Conservation (phyloP, 2,329 filamentous ascomycete genomes). For the Ophiostoma pallidulum region DNA sequence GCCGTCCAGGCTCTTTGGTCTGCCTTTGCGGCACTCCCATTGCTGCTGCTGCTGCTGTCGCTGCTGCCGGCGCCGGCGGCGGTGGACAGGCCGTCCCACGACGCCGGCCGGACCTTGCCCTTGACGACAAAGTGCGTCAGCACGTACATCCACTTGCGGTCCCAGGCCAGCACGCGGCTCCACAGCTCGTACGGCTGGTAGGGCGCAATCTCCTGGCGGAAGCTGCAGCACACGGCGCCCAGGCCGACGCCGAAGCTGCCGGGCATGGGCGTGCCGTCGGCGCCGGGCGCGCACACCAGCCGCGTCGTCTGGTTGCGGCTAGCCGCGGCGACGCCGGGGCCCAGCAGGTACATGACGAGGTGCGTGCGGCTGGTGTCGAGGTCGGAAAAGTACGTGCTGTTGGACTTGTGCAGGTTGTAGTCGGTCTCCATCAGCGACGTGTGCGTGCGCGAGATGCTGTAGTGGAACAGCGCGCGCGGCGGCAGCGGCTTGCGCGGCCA, state of each 20-base stretch:
- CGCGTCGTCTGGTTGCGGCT: conserved; percentile 38
- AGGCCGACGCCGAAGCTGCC: conserved; percentile 55
- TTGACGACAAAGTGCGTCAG: conserved; percentile 63
- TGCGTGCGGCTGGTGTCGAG: conserved; percentile 77
- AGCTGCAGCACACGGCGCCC: conserved; percentile 63
- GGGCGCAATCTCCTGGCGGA: conserved; percentile 63
- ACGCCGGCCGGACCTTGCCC: conserved; percentile 45
- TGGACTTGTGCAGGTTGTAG: conserved; percentile 33
- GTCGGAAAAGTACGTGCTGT: conserved; percentile 73
- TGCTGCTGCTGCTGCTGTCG: neutral
- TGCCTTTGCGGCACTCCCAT: no score
- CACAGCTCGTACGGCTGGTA: conserved; percentile 65
- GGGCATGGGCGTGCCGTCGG: conserved; percentile 34
- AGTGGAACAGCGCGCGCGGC: conserved; percentile 28
- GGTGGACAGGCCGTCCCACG: conserved; percentile 37
- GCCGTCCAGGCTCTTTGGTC: conserved; percentile 21
- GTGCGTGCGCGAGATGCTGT: conserved; percentile 23
- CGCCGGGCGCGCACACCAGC: conserved; percentile 37
- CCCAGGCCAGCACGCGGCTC: conserved; percentile 62
- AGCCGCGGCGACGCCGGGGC: conserved; percentile 45
- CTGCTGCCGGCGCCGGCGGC: conserved; percentile 3
- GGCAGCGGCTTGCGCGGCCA: conserved; percentile 20
- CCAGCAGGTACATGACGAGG: conserved; percentile 60
- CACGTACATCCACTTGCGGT: conserved; percentile 73
- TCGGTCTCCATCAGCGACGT: conserved; percentile 28